Evolutionary conservation across 2,329 filamentous ascomycete genomes (phyloP).

Genomic region (Penicillium sp.): DNA sequence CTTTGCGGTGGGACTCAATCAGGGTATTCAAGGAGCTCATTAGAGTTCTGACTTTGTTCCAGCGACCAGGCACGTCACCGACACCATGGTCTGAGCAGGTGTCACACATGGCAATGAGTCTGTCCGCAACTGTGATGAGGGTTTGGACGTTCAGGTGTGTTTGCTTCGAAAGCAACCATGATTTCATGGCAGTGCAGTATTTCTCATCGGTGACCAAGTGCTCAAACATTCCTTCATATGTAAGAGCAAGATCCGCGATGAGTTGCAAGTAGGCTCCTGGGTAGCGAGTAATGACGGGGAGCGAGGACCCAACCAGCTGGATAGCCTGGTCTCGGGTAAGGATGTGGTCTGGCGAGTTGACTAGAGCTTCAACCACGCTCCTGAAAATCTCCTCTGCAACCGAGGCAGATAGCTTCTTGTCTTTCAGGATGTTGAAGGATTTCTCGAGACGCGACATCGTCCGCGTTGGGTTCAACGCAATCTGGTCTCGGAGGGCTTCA

Average conservation of each 20-base stretch:
- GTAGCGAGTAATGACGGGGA: slow-evolving; percentile 6
- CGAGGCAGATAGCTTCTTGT: neutral
- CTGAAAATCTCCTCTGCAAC: slow-evolving; percentile 8
- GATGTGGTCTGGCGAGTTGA: slow-evolving; percentile 2
- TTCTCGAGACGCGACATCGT: slow-evolving; percentile 9
- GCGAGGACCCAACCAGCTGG: slow-evolving; percentile 8
- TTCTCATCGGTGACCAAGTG: slow-evolving; percentile 7
- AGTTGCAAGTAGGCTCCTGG: slow-evolving; percentile 2
- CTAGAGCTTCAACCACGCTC: slow-evolving; percentile 4
- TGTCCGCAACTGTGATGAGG: neutral
- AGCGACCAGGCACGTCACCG: neutral
- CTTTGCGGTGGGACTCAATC: neutral
- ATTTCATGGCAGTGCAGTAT: slow-evolving; percentile 3
- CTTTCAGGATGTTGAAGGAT: slow-evolving; percentile 6
- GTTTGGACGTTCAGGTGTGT: slow-evolving; percentile 1
- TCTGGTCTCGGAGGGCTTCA: slow-evolving; percentile 3
- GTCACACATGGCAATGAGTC: slow-evolving; percentile 6
- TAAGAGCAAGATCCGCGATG: slow-evolving; percentile 1
- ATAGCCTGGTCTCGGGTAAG: slow-evolving; percentile 2
- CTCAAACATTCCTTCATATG: slow-evolving; percentile 4
- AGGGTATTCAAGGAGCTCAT: slow-evolving; percentile 1
- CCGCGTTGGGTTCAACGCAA: slow-evolving; percentile 5
- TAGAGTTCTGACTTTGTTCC: slow-evolving; percentile 2
- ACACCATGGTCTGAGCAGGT: slow-evolving; percentile 11
- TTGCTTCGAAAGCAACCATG: slow-evolving; percentile 7